Evolutionary conservation across 202 grass and related monocot species (phyloP), one percentile per base, ranked within the genome.

Genomic region (Panicum virgatum): DNA sequence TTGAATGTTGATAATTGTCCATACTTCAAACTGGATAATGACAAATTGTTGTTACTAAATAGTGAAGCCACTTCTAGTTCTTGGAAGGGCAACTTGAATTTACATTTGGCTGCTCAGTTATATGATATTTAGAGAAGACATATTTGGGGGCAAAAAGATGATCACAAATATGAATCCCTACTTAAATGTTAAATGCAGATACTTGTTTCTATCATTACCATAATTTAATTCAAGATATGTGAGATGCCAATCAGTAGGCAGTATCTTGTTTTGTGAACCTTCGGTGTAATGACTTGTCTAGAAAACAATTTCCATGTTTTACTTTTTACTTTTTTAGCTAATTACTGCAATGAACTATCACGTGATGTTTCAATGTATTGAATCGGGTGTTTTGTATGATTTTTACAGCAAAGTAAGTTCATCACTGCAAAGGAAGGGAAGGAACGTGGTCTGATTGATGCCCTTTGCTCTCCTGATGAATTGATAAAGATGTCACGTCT

Each of bases 401-500:
- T 91, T 62, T 13, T 83, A 46, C 88, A 99, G 91, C 91, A 92
- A 91, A 94, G 89, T 44, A 99, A 97, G 72, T 62, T 87, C 62
- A 97, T 99, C 75, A 88, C 50, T 2, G 89, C 93, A 26, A 96
- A 92, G 73, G 91, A 97, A 89, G 93, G 93, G 57, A 91, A 94
- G 86, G 89, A 99, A 73, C 69, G 83, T 89, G 97, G 97, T 78
- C 57, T 99, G 56, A 87, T 99, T 73, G 93, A 99, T 48, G 89
- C 77, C 4, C 52, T 96, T 80, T 90, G 65, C 72, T 96, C 97
- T 44, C 87, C 87, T 83, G 86, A 88, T 29, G 97, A 99, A 56
- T 83, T 99, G 90, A 85, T 99, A 59, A 92, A 88, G 81, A 43
- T 84, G 12, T 83, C 97, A 83, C 86, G 97, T 43, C 69, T 81